These are phyloP conservation scores for Fallopia convolvulus DNA, from an alignment of 148 eudicot genomes.

Conservation along the genomic window DNA sequence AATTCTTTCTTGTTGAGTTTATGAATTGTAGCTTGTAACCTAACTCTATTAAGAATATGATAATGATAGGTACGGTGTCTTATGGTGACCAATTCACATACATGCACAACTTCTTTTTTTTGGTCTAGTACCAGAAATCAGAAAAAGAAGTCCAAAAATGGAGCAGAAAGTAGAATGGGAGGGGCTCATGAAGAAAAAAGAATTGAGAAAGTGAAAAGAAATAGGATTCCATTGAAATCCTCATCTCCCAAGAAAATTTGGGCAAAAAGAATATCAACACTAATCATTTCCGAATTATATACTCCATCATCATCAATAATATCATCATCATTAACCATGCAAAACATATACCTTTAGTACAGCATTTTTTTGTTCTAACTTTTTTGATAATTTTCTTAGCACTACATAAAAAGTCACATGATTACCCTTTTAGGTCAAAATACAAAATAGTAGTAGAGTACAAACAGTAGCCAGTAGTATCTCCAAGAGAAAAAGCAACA, in stretches of 20 bases:
- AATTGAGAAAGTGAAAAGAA: background rate
- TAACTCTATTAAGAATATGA: no score
- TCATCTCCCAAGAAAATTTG: background rate
- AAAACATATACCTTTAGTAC: no score
- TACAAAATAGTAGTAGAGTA: background rate
- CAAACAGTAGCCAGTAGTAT: background rate
- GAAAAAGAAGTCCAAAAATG: background rate
- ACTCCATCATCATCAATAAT: background rate
- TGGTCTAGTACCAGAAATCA: no score
- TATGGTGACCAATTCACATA: no score
- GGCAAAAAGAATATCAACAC: background rate
- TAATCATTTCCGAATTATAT: slow-evolving; percentile 1
- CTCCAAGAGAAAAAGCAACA: background rate
- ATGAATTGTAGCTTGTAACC: no score
- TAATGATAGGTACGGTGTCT: no score
- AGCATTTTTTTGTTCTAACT: no score
- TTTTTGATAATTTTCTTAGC: background rate
- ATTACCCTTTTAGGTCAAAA: slow-evolving; percentile 2
- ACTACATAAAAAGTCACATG: background rate
- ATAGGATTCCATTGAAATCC: background rate
- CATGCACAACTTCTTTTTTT: no score
- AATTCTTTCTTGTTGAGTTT: no score
- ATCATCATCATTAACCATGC: background rate
- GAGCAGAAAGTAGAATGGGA: background rate
- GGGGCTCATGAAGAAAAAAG: background rate